Conservation (phyloP, 2,329 filamentous ascomycete species). For the Penicillium sp. region DNA sequence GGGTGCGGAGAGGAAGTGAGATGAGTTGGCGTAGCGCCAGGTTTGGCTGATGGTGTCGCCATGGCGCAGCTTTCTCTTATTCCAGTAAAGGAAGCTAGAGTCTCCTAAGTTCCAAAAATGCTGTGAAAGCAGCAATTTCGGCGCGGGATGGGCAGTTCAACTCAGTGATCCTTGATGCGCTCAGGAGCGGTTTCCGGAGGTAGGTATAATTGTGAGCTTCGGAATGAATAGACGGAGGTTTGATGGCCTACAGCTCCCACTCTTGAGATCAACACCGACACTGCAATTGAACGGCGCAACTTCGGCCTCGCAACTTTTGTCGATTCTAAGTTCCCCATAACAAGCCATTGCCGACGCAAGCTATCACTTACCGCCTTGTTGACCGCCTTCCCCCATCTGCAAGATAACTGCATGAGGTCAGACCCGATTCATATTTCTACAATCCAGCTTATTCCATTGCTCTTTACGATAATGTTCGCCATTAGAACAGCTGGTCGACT, state of each 20-base stretch:
- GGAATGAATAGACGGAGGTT: not conserved
- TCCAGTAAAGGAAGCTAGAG: not conserved
- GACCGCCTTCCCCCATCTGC: slow-evolving; percentile 17
- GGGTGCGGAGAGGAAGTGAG: slow-evolving; percentile 47
- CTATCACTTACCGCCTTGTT: slow-evolving; percentile 9
- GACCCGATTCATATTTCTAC: not conserved
- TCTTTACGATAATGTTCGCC: slow-evolving; percentile 25
- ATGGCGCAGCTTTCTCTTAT: slow-evolving; percentile 23
- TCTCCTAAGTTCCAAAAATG: not conserved
- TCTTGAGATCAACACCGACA: not conserved
- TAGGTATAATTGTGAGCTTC: not conserved
- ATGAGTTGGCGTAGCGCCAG: slow-evolving; percentile 45
- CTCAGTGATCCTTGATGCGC: not conserved
- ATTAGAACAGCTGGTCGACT: slow-evolving; percentile 21
- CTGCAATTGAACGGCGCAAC: slow-evolving; percentile 2
- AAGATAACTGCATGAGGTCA: slow-evolving; percentile 13
- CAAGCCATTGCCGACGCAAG: slow-evolving; percentile 1
- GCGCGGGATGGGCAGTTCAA: not conserved
- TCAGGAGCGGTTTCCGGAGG: not conserved
- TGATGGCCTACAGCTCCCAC: not conserved
- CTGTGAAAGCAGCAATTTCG: not conserved
- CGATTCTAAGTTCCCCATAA: not conserved
- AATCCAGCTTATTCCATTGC: not conserved
- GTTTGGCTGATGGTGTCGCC: slow-evolving; percentile 48
- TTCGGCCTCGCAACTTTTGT: not conserved